Percentiles rank a stretch among this genome's conserved stretches.
Evolutionary conservation across 257 asterid genomes (phyloP).

Genomic region (Nicotiana obtusifolia): DNA sequence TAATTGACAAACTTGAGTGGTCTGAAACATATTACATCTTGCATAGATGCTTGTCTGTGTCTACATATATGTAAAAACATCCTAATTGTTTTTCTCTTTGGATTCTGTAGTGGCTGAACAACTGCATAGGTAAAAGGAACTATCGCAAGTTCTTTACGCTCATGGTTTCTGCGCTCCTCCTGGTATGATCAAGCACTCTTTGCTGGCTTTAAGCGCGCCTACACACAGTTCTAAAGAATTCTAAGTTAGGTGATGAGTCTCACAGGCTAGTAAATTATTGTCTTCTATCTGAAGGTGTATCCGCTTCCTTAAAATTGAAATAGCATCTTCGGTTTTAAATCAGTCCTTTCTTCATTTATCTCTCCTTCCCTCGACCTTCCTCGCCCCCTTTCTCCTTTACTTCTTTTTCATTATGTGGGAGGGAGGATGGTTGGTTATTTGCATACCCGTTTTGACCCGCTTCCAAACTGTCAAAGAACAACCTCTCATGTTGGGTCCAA

Average conservation of each 20-base stretch:
- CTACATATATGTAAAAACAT: not conserved
- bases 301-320: not conserved
- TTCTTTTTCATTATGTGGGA: not conserved
- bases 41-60: not conserved
- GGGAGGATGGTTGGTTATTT: not conserved
- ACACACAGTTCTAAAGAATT: not conserved
- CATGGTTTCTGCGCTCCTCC: constrained; percentile 90
- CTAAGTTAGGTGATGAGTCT: not conserved
- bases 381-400: not conserved
- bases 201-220: not conserved
- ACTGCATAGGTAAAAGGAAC: constrained; percentile 94
- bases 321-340: not conserved
- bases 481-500: not conserved
- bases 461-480: not conserved
- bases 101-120: constrained; percentile 87
- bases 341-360: not conserved
- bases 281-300: not conserved
- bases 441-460: not conserved
- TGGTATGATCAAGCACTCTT: constrained; percentile 54
- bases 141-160: constrained; percentile 83
- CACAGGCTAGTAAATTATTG: not conserved
- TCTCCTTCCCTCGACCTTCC: not conserved
- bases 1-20: constrained; percentile 18
- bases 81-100: constrained; percentile 15
- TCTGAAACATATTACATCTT: not conserved